A percentile compares a stretch with the other conserved stretches of the same genome.
phyloP scores from a whole-genome alignment of 2,329 filamentous ascomycete species.

The Fusarium denticulatum region DNA sequence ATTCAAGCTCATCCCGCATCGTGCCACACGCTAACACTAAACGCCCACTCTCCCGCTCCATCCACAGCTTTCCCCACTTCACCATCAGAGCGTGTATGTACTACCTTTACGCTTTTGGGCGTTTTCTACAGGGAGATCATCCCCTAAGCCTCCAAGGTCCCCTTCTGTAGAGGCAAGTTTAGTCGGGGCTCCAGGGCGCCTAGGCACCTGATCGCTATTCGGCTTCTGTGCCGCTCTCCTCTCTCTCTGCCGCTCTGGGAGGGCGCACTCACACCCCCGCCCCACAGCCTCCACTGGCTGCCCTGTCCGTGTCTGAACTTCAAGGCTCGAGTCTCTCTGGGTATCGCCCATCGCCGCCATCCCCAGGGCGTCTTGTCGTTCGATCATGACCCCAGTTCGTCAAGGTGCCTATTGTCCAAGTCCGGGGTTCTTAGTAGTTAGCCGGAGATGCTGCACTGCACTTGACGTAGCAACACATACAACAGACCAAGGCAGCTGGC shows the following conservation, averaged over 20 bases:
- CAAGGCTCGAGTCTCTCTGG: neutral
- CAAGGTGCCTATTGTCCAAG: neutral
- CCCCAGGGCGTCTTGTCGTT: slow-evolving; percentile 25
- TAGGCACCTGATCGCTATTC: slow-evolving; percentile 32
- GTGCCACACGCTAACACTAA: slow-evolving; percentile 17
- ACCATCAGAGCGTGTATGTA: neutral
- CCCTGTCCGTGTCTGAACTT: neutral
- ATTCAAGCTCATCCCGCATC: slow-evolving; percentile 32
- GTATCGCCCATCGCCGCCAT: slow-evolving; percentile 28
- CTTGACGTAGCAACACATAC: neutral
- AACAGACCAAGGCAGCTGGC: neutral
- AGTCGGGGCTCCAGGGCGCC: slow-evolving; percentile 1
- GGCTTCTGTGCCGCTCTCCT: slow-evolving; percentile 19
- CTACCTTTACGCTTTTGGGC: slow-evolving; percentile 9
- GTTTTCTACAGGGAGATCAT: neutral
- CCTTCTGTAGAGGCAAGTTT: slow-evolving; percentile 10
- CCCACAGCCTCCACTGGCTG: slow-evolving; percentile 14
- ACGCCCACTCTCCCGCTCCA: slow-evolving; percentile 13
- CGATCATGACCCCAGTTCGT: slow-evolving; percentile 26
- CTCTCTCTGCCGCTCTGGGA: neutral
- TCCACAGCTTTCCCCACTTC: slow-evolving; percentile 12
- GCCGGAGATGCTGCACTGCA: slow-evolving; percentile 1
- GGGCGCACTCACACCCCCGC: slow-evolving; percentile 34
- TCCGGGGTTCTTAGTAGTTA: neutral
- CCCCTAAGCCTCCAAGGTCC: neutral